Evolutionary conservation across 495 filamentous ascomycete genomes (phyloP).

Genomic region (Chlorociboria aeruginascens): DNA sequence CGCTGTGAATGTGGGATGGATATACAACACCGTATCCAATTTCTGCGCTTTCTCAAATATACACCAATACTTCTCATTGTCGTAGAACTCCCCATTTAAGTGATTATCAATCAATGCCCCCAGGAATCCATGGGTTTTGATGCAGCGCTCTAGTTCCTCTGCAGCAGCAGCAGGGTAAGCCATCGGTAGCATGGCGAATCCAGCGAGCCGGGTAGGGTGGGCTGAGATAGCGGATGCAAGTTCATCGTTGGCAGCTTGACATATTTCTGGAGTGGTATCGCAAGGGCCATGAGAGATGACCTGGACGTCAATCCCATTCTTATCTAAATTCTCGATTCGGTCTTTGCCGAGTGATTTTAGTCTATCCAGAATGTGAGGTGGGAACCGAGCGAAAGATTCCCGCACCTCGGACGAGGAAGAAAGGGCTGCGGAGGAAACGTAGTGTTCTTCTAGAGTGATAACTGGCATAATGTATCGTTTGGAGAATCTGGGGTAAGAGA

Average conservation of each 20-base stretch:
- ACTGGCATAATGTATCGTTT: slow-evolving; percentile 5
- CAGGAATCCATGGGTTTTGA: slow-evolving; percentile 35
- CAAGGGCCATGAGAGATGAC: slow-evolving; percentile 42
- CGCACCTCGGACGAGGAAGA: slow-evolving; percentile 1
- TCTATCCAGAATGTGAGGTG: slow-evolving; percentile 23
- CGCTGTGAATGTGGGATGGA: slow-evolving; percentile 42
- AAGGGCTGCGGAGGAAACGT: slow-evolving; percentile 28
- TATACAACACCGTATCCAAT: slow-evolving; percentile 45
- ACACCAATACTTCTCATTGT: slow-evolving; percentile 27
- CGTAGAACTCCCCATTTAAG: slow-evolving; percentile 26
- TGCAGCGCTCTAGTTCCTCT: slow-evolving; percentile 36
- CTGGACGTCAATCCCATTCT: slow-evolving; percentile 37
- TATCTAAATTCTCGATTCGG: slow-evolving; percentile 41
- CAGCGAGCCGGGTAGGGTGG: slow-evolving; percentile 38
- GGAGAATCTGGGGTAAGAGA: no score
- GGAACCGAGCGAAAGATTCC: slow-evolving; percentile 17
- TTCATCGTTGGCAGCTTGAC: slow-evolving; percentile 38
- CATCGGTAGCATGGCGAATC: slow-evolving; percentile 44
- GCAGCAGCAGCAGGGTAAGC: slow-evolving; percentile 29
- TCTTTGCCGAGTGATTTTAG: slow-evolving; percentile 22
- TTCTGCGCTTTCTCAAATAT: slow-evolving; percentile 37
- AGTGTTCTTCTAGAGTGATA: slow-evolving; percentile 53
- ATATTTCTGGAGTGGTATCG: slow-evolving; percentile 21
- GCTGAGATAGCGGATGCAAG: slow-evolving; percentile 33
- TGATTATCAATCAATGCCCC: slow-evolving; percentile 48